Base-by-base conservation (phyloP, 78 protist genomes). In the Dictyostelium capitatum region DNA sequence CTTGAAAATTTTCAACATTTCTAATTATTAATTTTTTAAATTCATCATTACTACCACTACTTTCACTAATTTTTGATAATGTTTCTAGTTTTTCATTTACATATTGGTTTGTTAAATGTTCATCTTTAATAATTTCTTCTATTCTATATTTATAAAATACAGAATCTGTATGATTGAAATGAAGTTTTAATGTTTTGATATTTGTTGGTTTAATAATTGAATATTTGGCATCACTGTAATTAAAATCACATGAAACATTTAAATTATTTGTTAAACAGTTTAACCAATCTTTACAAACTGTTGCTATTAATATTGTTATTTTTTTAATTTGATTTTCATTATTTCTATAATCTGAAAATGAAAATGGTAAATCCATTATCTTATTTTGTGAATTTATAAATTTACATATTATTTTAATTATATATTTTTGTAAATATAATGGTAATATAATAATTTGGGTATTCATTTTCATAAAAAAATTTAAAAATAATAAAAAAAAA, bases 361-460 rank as follows among this genome's bases (percentile, higher is more conserved):
- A 19, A 12, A 4, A 2, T 15, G 2, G 47, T 67, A 32, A 2
- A 28, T 67, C 25, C 0, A 32, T 15, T 6, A 15, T 12, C 2
- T 37, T 15, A 32, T 67, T 67, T 30, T 32, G 0, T 12, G 12
- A 32, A 67, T 67, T n/a, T 2, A 67, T 67, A 67, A 30, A 41
- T 5, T 0, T 6, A 67, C 75, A 67, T 32, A 67, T 5, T 28
- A 11, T 32, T 67, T 67, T 67, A 6, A 67, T 67, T 4, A 67
- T 67, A 32, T 32, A 30, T 67, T 32, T 67, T 67, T 67, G 75
- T 32, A 67, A 67, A 67, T 67, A 67, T 12, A 32, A 30, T 28
- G 75, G 48, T 32, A 67, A 32, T 32, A 7, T 15, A 14, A 15
- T 67, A 28, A 28, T 67, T 6, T 25, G n/a, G n/a, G n/a, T 62